Base-by-base conservation (phyloP, 2,329 filamentous ascomycete species). In the Westerdykella sp. region DNA sequence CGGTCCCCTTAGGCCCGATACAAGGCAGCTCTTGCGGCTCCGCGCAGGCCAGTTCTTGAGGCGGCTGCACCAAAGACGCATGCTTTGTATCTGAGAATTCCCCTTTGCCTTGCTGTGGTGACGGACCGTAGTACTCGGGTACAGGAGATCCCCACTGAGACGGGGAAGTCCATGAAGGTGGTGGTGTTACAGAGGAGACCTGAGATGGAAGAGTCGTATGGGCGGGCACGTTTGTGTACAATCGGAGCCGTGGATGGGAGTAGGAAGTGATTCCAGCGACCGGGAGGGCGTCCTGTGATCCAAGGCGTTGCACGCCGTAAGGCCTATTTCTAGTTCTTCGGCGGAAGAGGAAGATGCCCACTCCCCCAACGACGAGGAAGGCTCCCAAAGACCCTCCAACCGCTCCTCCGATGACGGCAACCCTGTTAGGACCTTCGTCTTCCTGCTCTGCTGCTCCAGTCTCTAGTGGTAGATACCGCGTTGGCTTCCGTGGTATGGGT, bases 401-500 rank as follows among this genome's bases (percentile, higher is more conserved):
- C 3, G 47, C 39, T 14, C 44, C 44, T 4, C 38, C 44, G 18
- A 49, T 44, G 4, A 47, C 23, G 6, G 39, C 32, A 4, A 15
- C 21, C 7, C 40, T 44, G 37, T 47, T 47, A 18, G 22, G 36
- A 15, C 14, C 12, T 10, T 31, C 14, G 1, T 14, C 34, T 13
- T 12, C 7, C 3, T 39, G 37, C 10, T 11, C 12, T 13, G 44
- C 2, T 6, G 34, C 3, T n/a, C 13, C 34, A 1, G 28, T 38
- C 22, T 39, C 16, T n/a, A 14, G 22, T 7, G 46, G 46, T 6
- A 49, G 30, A 31, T 34, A 30, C 21, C 46, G 41, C 6, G 41
- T 47, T 6, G 47, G 34, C 14, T 18, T 22, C 23, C 47, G 30
- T 36, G 41, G 11, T 16, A 32, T 11, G 12, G 72, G 59, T 4